A percentile compares a stretch with the other conserved stretches of the same genome.
Conservation (phyloP, 345 rosid species). For the Carallia pectinifolia region DNA sequence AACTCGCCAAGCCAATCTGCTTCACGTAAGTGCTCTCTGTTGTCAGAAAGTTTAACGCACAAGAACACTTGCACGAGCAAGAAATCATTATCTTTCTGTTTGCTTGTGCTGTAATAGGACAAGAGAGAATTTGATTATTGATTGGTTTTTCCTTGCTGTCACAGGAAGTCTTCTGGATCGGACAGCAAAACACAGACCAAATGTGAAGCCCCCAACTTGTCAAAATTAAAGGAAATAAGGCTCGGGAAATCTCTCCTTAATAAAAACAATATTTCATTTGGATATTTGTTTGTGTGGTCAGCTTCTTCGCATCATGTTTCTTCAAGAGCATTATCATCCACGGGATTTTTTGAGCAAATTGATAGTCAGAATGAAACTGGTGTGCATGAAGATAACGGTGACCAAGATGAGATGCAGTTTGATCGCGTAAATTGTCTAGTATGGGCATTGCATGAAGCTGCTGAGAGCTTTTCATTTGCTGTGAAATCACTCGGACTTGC, state of each 20-base stretch:
- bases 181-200: constrained; percentile 22
- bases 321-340: constrained; percentile 31
- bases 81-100: not conserved
- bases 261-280: constrained; percentile 19
- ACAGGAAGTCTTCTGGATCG: constrained; percentile 36
- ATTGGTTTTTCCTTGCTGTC: constrained; percentile 13
- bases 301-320: constrained; percentile 23
- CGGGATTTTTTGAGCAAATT: constrained; percentile 30
- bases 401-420: constrained; percentile 28
- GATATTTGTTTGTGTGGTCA: constrained; percentile 12
- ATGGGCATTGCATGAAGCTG: constrained; percentile 62
- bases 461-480: constrained; percentile 51
- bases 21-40: constrained; percentile 35
- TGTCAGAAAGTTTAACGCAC: not conserved
- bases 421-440: constrained; percentile 55
- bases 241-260: constrained; percentile 17
- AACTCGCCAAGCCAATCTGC: constrained; percentile 20
- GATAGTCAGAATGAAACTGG: constrained; percentile 27
- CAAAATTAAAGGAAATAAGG: constrained; percentile 27
- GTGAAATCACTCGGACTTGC: constrained; percentile 48
- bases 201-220: constrained; percentile 17
- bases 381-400: constrained; percentile 14
- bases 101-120: not conserved
- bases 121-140: constrained; percentile 1
- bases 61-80: not conserved